Base-by-base conservation (phyloP, 371 early-diverging fungal genomes). In the Mucor ambiguus region DNA sequence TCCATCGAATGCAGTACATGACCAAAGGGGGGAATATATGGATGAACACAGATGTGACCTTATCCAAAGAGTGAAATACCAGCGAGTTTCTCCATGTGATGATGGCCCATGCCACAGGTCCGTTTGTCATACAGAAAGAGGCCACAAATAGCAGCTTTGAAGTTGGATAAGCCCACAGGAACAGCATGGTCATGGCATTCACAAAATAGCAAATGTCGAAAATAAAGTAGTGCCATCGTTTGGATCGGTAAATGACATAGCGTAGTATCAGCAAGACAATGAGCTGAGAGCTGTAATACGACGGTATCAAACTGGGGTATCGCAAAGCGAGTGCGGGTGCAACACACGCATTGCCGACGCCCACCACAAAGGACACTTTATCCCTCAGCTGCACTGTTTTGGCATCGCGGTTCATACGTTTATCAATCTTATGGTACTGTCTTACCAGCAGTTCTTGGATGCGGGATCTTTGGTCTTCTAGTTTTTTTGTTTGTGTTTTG, bases 191-290 rank as follows among this genome's bases (percentile, higher is more conserved):
- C 70, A 87, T 78, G 24, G 72, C 75, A 69, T 91, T 91, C 55
- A 88, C 87, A 75, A 84, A 85, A 63, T 90, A 90, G 59, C 90
- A 90, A 35, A 89, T 77, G 82, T 90, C 90, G 68, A 89, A 88
- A 41, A 87, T 72, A 64, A 91, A 91, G 57, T 87, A 90, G 69
- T 91, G 91, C 84, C 86, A 90, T 41, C 80, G 72, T 46, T 79
- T 80, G 24, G 70, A 73, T 66, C 85, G 85, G 77, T 91, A 91
- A 43, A 87, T 76, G 22, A 87, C 73, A 63, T 76, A 85, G 1
- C 91, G 86, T 28, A 87, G 66, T 1, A 77, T 60, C 9, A 90
- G 48, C 20, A 91, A 63, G 28, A 83, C 70, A 16, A 80, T 62
- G 11, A 78, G 68, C 62, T 86, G 87, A 11, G 83, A 24, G 20